phyloP scores from a whole-genome alignment of 345 rosid genomes.

The Salix koriyanagi region DNA sequence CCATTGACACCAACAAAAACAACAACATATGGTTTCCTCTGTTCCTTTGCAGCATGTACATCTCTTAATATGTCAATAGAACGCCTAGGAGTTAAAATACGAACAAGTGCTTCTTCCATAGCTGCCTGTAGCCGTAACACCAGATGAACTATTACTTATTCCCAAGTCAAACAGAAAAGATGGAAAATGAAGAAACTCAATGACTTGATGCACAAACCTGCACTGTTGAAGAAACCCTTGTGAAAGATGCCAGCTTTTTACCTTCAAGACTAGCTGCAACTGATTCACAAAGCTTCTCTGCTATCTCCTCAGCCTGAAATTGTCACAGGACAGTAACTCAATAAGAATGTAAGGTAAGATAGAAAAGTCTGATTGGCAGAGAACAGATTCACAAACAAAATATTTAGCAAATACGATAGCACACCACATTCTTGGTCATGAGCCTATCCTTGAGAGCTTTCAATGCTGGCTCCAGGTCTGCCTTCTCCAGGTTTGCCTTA shows the following conservation, averaged over 20 bases:
- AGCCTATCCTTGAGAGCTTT: constrained; percentile 95
- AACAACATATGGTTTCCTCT: constrained; percentile 83
- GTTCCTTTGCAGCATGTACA: constrained; percentile 90
- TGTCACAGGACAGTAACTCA: constrained; percentile 1
- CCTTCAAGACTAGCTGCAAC: constrained; percentile 96
- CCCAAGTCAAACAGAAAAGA: neutral
- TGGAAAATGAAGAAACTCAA: constrained; percentile 2
- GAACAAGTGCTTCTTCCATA: constrained; percentile 95
- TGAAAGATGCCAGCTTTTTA: constrained; percentile 90
- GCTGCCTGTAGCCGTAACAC: constrained; percentile 57
- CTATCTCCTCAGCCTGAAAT: constrained; percentile 94
- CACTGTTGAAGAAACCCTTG: constrained; percentile 93
- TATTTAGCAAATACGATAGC: constrained; percentile 12
- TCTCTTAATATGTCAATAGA: constrained; percentile 94
- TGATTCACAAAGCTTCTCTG: constrained; percentile 97
- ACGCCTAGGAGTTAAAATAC: constrained; percentile 94
- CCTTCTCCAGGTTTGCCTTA: constrained; percentile 89
- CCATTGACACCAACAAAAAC: constrained; percentile 99
- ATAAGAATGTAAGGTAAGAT: neutral
- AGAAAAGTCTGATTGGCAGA: neutral
- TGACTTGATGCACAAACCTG: constrained; percentile 43
- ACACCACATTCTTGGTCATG: constrained; percentile 99
- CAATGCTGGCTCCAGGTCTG: constrained; percentile 88
- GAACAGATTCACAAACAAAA: neutral
- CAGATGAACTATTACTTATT: neutral